Conservation (phyloP, 129 eudicot genomes). For the Daucus carota region DH1_v3.0 NC_030383.2:5104001-5104500, state of each 20-base stretch:
- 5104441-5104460: conserved; percentile 35
- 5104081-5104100: too few species aligned
- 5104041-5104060: too few species aligned
- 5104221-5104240: conserved; percentile 43
- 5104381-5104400: conserved; percentile 38
- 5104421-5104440: conserved; percentile 34
- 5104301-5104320: conserved; percentile 26
- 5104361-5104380: conserved; percentile 51
- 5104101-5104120: too few species aligned
- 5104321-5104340: conserved; percentile 32
- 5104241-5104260: conserved; percentile 40
- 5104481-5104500: conserved; percentile 30
- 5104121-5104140: too few species aligned
- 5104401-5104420: conserved; percentile 29
- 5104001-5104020: too few species aligned
- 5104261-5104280: conserved; percentile 42
- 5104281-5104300: conserved; percentile 37
- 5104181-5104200: background rate
- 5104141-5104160: background rate
- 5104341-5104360: conserved; percentile 42
- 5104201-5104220: conserved; percentile 38
- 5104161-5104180: background rate
- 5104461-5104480: conserved; percentile 33
- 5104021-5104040: too few species aligned
- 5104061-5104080: too few species aligned